Evolutionary conservation across 1,284 basidiomycete species (phyloP).

Genomic region (Boletus calvinii): DNA sequence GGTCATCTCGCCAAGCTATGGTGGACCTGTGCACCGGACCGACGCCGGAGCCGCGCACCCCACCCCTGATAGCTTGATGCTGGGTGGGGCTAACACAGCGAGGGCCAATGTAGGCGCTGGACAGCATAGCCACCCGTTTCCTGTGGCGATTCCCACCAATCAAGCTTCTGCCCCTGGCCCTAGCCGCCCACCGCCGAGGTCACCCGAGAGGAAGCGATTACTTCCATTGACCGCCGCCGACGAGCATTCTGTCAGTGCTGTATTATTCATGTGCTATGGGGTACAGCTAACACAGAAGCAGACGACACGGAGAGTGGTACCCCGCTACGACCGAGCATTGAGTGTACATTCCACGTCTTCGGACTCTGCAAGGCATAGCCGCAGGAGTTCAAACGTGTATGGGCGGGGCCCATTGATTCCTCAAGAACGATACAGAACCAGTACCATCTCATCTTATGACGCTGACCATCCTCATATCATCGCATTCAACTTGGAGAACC

Average conservation of each 20-base stretch:
- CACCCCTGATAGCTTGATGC: neutral
- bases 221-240: conserved; percentile 12
- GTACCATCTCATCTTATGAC: conserved; percentile 10
- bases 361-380: conserved; percentile 6
- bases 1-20: neutral
- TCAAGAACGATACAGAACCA: conserved; percentile 24
- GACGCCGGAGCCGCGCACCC: neutral
- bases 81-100: conserved; percentile 6
- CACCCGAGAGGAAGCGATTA: conserved; percentile 24
- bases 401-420: conserved; percentile 26
- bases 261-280: neutral
- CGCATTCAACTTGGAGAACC: conserved; percentile 22
- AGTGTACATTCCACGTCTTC: conserved; percentile 13
- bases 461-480: conserved; percentile 10
- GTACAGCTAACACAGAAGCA: conserved; percentile 22
- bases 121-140: conserved; percentile 20
- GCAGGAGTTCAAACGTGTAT: neutral
- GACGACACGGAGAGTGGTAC: conserved; percentile 20
- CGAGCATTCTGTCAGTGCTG: conserved; percentile 23
- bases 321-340: conserved; percentile 14
- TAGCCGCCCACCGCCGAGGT: conserved; percentile 15
- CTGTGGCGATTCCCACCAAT: conserved; percentile 18
- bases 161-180: conserved; percentile 9
- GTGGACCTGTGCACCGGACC: neutral
- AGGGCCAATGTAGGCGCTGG: neutral